These are phyloP conservation scores for Neonectria faginata DNA, from an alignment of 2,329 filamentous ascomycete genomes.

Conservation along the genomic window DNA sequence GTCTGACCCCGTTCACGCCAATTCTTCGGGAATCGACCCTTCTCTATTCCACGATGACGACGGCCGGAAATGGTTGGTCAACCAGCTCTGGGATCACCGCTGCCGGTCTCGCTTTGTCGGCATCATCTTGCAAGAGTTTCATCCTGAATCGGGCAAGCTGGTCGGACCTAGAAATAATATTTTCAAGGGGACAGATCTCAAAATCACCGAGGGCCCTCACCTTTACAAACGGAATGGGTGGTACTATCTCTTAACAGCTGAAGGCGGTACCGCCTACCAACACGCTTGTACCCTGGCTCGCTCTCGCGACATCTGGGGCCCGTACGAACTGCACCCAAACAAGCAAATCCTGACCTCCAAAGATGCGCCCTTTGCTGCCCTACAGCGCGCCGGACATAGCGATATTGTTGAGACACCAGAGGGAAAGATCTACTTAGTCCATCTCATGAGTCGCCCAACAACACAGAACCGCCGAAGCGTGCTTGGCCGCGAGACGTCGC, in stretches of 20 bases:
- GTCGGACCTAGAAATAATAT: constrained; percentile 67
- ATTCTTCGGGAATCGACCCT: constrained; percentile 73
- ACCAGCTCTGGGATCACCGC: constrained; percentile 68
- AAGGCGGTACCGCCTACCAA: constrained; percentile 70
- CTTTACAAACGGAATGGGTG: constrained; percentile 68
- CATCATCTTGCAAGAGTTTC: constrained; percentile 69
- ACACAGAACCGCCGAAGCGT: constrained; percentile 65
- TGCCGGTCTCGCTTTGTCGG: constrained; percentile 64
- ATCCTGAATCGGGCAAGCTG: constrained; percentile 60
- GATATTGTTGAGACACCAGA: constrained; percentile 66
- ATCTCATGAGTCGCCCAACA: constrained; percentile 63
- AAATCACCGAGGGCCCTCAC: constrained; percentile 68
- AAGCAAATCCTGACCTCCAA: constrained; percentile 68
- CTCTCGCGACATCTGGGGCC: constrained; percentile 65
- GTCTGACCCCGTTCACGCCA: constrained; percentile 70
- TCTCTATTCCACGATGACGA: constrained; percentile 69
- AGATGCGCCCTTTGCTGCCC: constrained; percentile 59
- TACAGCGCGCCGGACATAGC: constrained; percentile 66
- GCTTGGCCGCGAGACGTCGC: constrained; percentile 66
- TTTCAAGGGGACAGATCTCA: constrained; percentile 66
- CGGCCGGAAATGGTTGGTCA: constrained; percentile 67
- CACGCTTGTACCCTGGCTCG: constrained; percentile 71
- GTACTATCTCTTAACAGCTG: constrained; percentile 70
- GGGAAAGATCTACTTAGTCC: constrained; percentile 65
- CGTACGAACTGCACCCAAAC: constrained; percentile 69